Conservation (phyloP, 306 rosid species). For the Carpinus fangiana region DNA sequence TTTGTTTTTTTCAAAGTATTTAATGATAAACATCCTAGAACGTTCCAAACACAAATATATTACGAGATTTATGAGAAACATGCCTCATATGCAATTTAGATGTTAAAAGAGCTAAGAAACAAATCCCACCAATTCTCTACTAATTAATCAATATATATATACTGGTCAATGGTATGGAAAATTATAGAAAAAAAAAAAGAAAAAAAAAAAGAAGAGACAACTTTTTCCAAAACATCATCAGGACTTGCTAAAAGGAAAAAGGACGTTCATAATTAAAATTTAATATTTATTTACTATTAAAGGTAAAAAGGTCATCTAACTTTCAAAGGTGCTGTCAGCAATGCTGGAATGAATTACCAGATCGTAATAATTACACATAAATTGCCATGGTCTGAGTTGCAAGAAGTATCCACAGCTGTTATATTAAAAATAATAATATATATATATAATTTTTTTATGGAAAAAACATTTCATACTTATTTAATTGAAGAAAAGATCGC, state of each 20-base stretch:
- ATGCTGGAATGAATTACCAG: slow-evolving; percentile 11
- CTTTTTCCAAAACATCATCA: neutral
- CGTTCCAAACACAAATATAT: neutral
- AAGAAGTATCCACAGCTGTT: slow-evolving; percentile 81
- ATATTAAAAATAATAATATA: too few relatives aligned
- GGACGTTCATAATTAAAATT: neutral
- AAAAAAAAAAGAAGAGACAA: neutral
- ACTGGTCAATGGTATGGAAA: neutral
- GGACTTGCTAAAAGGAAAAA: neutral
- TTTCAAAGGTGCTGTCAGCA: slow-evolving; percentile 3
- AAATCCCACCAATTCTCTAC: neutral
- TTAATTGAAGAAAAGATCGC: too few relatives aligned
- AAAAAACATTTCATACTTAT: too few relatives aligned
- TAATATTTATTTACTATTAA: neutral
- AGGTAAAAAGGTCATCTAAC: neutral
- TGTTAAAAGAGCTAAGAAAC: neutral
- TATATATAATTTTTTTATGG: too few relatives aligned
- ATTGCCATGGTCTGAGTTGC: slow-evolving; percentile 90
- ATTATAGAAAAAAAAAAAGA: neutral
- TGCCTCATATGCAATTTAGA: neutral
- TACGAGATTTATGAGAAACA: neutral
- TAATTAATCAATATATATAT: neutral
- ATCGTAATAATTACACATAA: neutral
- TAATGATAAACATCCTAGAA: neutral
- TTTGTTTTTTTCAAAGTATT: slow-evolving; percentile 24